Base-by-base conservation (phyloP, 345 rosid species). In the Lenwebbia sp. region DNA sequence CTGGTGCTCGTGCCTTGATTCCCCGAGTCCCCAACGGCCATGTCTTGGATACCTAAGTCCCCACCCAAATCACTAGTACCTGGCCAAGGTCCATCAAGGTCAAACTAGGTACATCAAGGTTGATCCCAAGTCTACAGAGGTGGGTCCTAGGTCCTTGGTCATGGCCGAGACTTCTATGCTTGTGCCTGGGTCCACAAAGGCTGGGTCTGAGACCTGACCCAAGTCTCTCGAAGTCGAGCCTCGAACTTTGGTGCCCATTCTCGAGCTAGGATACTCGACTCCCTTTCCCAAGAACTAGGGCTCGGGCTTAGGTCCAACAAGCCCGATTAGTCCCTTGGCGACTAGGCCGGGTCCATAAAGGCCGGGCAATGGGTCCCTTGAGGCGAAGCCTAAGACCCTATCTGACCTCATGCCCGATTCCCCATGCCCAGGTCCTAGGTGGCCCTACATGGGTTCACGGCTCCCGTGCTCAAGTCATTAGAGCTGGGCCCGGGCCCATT, bases 261-360 rank as follows among this genome's bases (percentile, higher is more conserved):
- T 30, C 0, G 10, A 0, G 1, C 7, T 4, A 4, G 13, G 11
- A 44, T 62, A 62, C 41, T 62, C 19, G 5, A 62, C 75, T 62
- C 22, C 37, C 41, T 62, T 10, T 30, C 41, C 75, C 40, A 15
- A 62, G 19, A 17, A 62, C 10, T 15, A 7, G 12, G 41, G 40
- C 12, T 7, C 0, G 4, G 4, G 3, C 75, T 1, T 1, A 0
- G 0, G 41, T 30, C 75, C 3, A 30, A 30, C 22, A 21, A 21
- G 56, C 25, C 4, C 10, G 1, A 54, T 54, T 23, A 54, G 4
- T 7, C 21, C 56, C 56, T 19, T 3, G 1, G 25, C 4, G 10
- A 9, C 56, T 7, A 54, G 0, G 10, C 25, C 1, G 3, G 3
- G 8, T 62, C 75, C 3, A 28, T 28, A 30, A 7, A 62, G 33